Percentiles rank a stretch among this genome's conserved stretches.
phyloP scores from a whole-genome alignment of 805 yeast genomes.

The Lachancea sp. region DNA sequence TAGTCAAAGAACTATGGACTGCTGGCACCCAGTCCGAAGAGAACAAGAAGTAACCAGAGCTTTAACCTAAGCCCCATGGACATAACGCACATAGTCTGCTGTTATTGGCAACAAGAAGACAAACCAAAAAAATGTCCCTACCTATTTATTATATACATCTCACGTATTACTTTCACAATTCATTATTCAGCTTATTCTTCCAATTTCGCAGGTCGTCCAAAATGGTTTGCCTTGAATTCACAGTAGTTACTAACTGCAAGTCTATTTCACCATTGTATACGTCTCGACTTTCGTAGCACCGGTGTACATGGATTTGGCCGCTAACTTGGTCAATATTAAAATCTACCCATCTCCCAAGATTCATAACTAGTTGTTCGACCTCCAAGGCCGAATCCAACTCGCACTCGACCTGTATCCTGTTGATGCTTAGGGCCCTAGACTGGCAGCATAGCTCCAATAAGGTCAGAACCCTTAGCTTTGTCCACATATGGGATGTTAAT shows the following conservation, averaged over 20 bases:
- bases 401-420: conserved; percentile 12
- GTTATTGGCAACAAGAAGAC: too few species aligned
- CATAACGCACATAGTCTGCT: too few species aligned
- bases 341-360: conserved; percentile 12
- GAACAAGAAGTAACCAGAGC: conserved; percentile 10
- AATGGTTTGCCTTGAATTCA: conserved; percentile 7
- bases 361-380: conserved; percentile 22
- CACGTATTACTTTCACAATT: conserved; percentile 9
- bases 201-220: conserved; percentile 14
- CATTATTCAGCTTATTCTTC: conserved; percentile 15
- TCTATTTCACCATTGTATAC: conserved; percentile 19
- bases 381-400: conserved; percentile 10
- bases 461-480: conserved; percentile 22
- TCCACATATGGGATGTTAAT: conserved; percentile 14
- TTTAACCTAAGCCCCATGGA: background rate
- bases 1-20: conserved; percentile 58
- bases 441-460: conserved; percentile 19
- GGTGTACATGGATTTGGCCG: conserved; percentile 10
- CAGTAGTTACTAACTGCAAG: conserved; percentile 8
- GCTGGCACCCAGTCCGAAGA: conserved; percentile 15
- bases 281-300: conserved; percentile 24
- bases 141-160: conserved; percentile 8
- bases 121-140: too few species aligned
- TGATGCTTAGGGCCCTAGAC: conserved; percentile 16
- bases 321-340: conserved; percentile 22